These are phyloP conservation scores for Vigna hirtella DNA, from an alignment of 306 rosid genomes.

Conservation along the genomic window DNA sequence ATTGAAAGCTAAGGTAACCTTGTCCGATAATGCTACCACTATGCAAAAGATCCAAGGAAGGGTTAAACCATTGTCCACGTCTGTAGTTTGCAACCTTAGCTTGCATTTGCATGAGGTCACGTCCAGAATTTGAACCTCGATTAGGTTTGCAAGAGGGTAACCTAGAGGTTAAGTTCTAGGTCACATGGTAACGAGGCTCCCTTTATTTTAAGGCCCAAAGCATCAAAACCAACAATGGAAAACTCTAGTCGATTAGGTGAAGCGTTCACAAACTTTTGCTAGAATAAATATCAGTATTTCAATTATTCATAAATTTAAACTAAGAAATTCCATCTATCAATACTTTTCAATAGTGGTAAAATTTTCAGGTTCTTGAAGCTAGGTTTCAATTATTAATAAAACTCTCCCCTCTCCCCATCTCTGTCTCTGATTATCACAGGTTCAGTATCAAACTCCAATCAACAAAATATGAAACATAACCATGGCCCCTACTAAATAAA, in stretches of 20 bases:
- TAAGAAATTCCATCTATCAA: constrained; percentile 29
- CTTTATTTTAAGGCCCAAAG: background rate
- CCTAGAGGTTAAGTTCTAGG: background rate
- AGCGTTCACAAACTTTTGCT: background rate
- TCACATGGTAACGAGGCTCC: background rate
- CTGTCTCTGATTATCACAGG: constrained; percentile 1
- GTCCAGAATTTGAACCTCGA: background rate
- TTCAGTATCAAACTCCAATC: constrained; percentile 34
- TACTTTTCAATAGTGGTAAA: constrained; percentile 1
- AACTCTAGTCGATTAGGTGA: background rate
- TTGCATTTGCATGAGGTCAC: background rate
- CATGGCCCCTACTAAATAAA: background rate
- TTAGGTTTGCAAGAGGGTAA: no score
- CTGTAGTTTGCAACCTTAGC: background rate
- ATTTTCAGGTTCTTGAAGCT: constrained; percentile 27
- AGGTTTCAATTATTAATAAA: constrained; percentile 3
- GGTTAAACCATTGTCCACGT: background rate
- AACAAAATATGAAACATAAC: constrained; percentile 8
- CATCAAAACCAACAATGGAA: background rate
- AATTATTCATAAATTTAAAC: constrained; percentile 6
- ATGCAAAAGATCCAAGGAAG: background rate
- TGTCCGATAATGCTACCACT: background rate
- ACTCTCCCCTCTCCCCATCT: background rate
- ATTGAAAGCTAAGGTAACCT: constrained; percentile 12
- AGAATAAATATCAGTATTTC: background rate